A percentile compares a stretch with the other conserved stretches of the same genome.
phyloP scores from a whole-genome alignment of 148 eudicot species.

The Limonium bicolor region DNA sequence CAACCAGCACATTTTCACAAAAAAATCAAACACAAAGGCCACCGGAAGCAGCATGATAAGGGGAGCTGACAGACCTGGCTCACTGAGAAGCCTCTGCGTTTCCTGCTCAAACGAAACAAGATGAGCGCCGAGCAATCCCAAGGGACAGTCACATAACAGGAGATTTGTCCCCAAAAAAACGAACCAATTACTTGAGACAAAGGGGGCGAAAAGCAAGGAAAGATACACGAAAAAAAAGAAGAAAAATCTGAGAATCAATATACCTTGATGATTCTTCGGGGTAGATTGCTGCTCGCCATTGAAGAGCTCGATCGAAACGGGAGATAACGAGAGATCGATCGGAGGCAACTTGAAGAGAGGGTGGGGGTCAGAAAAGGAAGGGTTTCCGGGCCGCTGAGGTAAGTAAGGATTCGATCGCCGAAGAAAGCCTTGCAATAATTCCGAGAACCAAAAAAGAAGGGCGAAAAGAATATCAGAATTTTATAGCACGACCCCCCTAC shows the following conservation, averaged over 20 bases:
- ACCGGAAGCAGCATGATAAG: too few relatives aligned
- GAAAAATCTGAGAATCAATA: neutral
- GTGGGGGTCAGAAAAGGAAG: neutral
- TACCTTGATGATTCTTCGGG: slow-evolving; percentile 5
- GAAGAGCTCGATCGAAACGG: neutral
- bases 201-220: neutral
- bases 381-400: slow-evolving; percentile 8
- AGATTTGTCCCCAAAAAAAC: too few relatives aligned
- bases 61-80: slow-evolving; percentile 9
- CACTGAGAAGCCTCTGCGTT: slow-evolving; percentile 11
- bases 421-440: too few relatives aligned
- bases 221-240: neutral
- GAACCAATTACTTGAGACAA: neutral
- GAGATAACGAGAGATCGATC: neutral
- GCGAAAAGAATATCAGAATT: too few relatives aligned
- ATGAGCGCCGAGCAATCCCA: too few relatives aligned
- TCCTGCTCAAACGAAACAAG: slow-evolving; percentile 5
- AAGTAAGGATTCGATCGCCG: too few relatives aligned
- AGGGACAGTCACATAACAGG: too few relatives aligned
- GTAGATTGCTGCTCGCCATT: slow-evolving; percentile 7
- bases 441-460: too few relatives aligned
- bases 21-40: neutral
- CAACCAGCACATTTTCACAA: neutral
- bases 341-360: neutral
- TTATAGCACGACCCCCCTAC: too few relatives aligned